Evolutionary conservation across 805 yeast species (phyloP), one percentile per base, ranked within the genome.

Genomic region (Saccharomycopsis fermentans): DNA sequence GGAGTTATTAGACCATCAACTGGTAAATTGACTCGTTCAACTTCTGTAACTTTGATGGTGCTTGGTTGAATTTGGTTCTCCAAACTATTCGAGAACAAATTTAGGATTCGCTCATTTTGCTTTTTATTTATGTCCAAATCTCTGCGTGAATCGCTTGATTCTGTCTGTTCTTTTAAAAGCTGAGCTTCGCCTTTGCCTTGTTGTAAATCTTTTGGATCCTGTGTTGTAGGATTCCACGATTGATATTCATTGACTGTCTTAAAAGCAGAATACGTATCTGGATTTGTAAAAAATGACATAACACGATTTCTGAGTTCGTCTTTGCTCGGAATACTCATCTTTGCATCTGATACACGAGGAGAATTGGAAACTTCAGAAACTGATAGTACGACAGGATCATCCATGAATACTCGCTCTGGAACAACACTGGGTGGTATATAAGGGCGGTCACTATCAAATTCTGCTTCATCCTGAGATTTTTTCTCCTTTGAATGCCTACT

Each of bases 251-350:
- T 47, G 34, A 57, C 32, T 26, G 60, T 59, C 34, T 48, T 24
- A 36, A 59, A 59, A 14, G 17, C n/a, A 2, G 58, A 40, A 37
- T 59, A 59, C 11, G 58, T 59, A 6, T 47, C 17, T 6, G 62
- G 60, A 55, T 57, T 29, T 6, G 54, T 48, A 19, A 59, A 55
- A 39, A 59, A 57, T 14, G 54, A 26, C 36, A 59, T 54, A 8
- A 39, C 39, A 51, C 36, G 36, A 17, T 51, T 19, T 35, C 39
- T 51, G 37, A 35, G 54, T 9, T 24, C 11, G 19, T 51, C 37
- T 5, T 51, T 35, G 19, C 12, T 17, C n/a, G 26, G 27, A 21
- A 14, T n/a, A 4, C 29, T 3, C 27, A 14, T 12, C 14, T 35
- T 34, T 14, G 54, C 1, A 19, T 51, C 54, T 9, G 14, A 11